Conservation (phyloP, 148 eudicot species). For the Vaccinium macrocarpon region DNA sequence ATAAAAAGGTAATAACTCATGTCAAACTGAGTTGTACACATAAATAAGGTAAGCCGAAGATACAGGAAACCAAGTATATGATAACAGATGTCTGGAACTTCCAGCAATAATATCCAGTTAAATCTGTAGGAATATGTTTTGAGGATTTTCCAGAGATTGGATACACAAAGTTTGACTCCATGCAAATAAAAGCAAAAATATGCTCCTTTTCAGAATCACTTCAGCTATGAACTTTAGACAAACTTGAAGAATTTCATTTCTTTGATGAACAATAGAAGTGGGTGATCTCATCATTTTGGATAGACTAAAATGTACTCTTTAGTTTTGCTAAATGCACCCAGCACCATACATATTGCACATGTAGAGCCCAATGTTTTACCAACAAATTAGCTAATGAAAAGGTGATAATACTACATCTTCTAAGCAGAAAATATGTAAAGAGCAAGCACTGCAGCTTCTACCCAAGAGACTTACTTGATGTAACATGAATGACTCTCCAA, state of each 20-base stretch:
- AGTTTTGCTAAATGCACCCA: background rate
- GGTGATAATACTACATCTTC: background rate
- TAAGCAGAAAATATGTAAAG: background rate
- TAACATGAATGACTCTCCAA: slow-evolving; percentile 96
- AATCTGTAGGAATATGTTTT: background rate
- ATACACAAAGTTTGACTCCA: too few species aligned
- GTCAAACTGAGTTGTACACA: background rate
- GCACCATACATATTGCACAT: background rate
- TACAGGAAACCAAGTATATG: background rate
- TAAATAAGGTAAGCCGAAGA: background rate
- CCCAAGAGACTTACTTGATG: slow-evolving; percentile 71
- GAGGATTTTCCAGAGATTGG: background rate
- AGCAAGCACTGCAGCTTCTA: background rate
- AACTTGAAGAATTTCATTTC: background rate
- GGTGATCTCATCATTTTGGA: background rate
- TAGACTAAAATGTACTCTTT: background rate
- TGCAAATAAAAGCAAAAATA: background rate
- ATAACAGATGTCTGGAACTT: background rate
- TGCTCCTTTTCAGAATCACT: background rate
- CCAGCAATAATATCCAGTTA: background rate
- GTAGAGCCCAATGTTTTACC: background rate
- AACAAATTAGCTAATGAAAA: background rate
- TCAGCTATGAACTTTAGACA: background rate
- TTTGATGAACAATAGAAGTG: background rate
- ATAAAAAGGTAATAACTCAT: background rate